phyloP scores from a whole-genome alignment of 169 alveolate species.

The Ichthyophthirius multifiliis region DNA sequence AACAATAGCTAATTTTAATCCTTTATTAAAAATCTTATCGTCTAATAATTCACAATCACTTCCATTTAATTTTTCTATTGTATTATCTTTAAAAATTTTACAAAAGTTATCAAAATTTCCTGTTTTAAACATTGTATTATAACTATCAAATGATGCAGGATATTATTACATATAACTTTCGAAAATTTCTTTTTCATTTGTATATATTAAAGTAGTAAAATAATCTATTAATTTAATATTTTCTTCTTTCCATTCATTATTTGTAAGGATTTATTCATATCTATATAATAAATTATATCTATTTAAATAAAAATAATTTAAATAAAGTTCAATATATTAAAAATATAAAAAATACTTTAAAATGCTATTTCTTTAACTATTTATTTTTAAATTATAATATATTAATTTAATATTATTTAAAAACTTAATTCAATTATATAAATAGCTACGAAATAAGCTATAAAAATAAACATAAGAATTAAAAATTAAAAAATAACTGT shows the following conservation, averaged over 20 bases:
- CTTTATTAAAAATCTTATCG: conserved; percentile 17
- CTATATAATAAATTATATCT: conserved; percentile 24
- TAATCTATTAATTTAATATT: conserved; percentile 11
- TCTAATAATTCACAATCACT: conserved; percentile 21
- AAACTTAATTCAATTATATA: conserved; percentile 23
- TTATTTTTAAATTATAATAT: conserved; percentile 11
- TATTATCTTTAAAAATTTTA: background rate
- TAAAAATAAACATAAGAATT: conserved; percentile 15
- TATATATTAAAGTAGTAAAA: background rate
- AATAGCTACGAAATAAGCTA: conserved; percentile 24
- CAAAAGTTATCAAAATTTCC: conserved; percentile 32
- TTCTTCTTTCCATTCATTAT: background rate
- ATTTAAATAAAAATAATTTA: background rate
- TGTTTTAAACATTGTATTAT: conserved; percentile 6
- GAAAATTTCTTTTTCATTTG: conserved; percentile 15
- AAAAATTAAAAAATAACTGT: conserved; percentile 26
- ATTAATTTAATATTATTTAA: conserved; percentile 15
- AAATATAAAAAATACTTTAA: background rate
- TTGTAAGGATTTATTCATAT: conserved; percentile 22
- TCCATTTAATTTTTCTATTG: background rate
- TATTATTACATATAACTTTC: conserved; percentile 12
- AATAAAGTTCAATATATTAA: background rate
- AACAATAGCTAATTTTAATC: conserved; percentile 22
- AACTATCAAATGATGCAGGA: conserved; percentile 24
- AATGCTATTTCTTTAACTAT: conserved; percentile 18